A percentile compares a stretch with the other conserved stretches of the same genome.
These are phyloP conservation scores for Globisporangium camurandrum DNA, from an alignment of 352 stramenopile species.

Conservation along the genomic window DNA sequence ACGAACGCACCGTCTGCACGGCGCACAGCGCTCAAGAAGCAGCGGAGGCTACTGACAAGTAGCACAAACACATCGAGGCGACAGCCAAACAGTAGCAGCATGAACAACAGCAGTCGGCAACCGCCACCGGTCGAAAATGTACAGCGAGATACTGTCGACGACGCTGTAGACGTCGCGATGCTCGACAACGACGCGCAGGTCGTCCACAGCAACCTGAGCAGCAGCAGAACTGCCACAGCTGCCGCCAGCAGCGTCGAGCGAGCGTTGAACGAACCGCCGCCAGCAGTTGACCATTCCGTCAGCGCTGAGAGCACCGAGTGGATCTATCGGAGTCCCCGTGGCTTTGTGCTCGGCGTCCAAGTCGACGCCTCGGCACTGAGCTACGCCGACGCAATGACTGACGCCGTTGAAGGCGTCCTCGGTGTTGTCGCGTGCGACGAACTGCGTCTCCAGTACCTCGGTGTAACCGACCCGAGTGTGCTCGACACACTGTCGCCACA, in stretches of 20 bases:
- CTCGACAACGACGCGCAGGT: background rate
- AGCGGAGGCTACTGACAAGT: constrained; percentile 12
- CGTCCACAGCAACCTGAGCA: constrained; percentile 1
- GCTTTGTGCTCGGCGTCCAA: constrained; percentile 49
- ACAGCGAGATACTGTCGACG: too few species aligned
- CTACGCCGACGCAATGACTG: constrained; percentile 52
- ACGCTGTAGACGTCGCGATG: too few species aligned
- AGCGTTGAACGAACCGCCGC: too few species aligned
- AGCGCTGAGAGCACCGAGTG: constrained; percentile 32
- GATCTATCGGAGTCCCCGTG: constrained; percentile 55
- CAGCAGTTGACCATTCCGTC: constrained; percentile 8
- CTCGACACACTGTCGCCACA: constrained; percentile 60
- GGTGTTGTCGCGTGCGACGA: constrained; percentile 64
- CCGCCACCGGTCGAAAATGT: background rate
- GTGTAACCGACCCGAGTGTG: constrained; percentile 36
- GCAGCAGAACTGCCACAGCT: background rate
- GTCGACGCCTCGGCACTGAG: constrained; percentile 39
- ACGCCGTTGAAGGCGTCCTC: constrained; percentile 38
- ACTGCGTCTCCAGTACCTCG: constrained; percentile 61
- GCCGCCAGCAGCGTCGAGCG: too few species aligned
- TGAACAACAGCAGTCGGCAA: background rate
- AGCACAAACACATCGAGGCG: constrained; percentile 9
- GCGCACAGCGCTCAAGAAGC: constrained; percentile 39
- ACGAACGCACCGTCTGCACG: constrained; percentile 40
- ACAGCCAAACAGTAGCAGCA: background rate